Conservation (phyloP, 768 basidiomycete genomes). For the Boletus patriciae region DNA sequence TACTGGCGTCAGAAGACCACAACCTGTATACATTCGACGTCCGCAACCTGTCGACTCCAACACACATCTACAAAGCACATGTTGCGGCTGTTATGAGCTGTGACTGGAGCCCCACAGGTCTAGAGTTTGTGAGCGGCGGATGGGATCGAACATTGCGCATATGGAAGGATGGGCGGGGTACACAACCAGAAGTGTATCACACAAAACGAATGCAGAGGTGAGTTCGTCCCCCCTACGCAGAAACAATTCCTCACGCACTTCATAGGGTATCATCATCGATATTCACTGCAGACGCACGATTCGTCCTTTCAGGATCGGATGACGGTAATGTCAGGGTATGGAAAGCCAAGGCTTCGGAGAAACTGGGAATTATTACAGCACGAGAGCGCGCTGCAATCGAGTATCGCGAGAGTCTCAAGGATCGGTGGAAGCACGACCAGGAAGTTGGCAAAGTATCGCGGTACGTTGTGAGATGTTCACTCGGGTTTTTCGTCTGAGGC, state of each 20-base stretch:
- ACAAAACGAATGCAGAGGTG: slow-evolving; percentile 99
- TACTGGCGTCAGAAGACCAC: slow-evolving; percentile 98
- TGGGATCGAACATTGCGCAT: slow-evolving; percentile 95
- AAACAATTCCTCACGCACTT: background rate
- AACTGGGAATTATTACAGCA: slow-evolving; percentile 86
- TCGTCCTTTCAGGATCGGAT: slow-evolving; percentile 87
- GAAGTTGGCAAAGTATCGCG: slow-evolving; percentile 81
- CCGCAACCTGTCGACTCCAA: slow-evolving; percentile 75
- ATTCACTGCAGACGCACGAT: slow-evolving; percentile 89
- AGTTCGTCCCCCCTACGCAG: slow-evolving; percentile 3
- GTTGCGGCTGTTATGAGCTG: slow-evolving; percentile 96
- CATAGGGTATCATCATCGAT: slow-evolving; percentile 81
- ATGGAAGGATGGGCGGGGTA: slow-evolving; percentile 87
- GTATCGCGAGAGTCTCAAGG: slow-evolving; percentile 84
- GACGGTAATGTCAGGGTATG: slow-evolving; percentile 94
- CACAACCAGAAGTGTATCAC: slow-evolving; percentile 88
- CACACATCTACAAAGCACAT: slow-evolving; percentile 95
- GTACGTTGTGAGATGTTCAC: slow-evolving; percentile 43
- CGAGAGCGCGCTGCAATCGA: slow-evolving; percentile 90
- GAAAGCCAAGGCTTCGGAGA: slow-evolving; percentile 92
- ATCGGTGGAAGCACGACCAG: slow-evolving; percentile 84
- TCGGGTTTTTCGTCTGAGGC: slow-evolving; percentile 2
- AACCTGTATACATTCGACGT: slow-evolving; percentile 98
- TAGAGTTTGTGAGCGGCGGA: slow-evolving; percentile 93
- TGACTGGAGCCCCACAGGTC: slow-evolving; percentile 96